These are phyloP conservation scores for Ministeria vibrans DNA, from an alignment of 78 protist genomes.

Conservation along the genomic window DNA sequence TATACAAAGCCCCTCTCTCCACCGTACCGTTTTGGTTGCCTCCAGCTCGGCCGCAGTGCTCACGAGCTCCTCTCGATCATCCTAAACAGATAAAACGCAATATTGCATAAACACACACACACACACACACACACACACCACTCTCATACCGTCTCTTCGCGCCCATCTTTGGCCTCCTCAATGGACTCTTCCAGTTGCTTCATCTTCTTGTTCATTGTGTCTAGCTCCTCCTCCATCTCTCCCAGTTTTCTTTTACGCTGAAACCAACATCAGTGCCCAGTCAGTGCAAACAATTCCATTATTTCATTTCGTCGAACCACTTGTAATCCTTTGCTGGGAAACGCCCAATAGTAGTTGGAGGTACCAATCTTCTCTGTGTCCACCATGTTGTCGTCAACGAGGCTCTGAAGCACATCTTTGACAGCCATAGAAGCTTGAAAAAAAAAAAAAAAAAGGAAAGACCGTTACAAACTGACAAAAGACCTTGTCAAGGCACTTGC, in stretches of 20 bases:
- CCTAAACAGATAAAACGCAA: neutral
- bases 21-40: neutral
- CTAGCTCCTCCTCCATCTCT: neutral
- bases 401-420: constrained; percentile 42
- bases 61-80: neutral
- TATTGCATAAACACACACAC: no score
- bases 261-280: neutral
- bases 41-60: neutral
- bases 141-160: neutral
- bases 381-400: constrained; percentile 40
- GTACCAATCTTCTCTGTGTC: constrained; percentile 39
- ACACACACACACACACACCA: no score
- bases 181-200: neutral
- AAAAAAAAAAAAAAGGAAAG: neutral
- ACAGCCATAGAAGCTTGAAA: constrained; percentile 7
- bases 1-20: no score
- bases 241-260: neutral
- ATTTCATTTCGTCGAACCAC: no score
- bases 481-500: neutral
- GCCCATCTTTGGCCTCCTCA: neutral
- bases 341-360: constrained; percentile 43
- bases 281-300: neutral
- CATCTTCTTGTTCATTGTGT: neutral
- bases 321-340: constrained; percentile 13
- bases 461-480: neutral